Evolutionary conservation across 2,329 filamentous ascomycete species (phyloP), one percentile per base, ranked within the genome.

Genomic region (Clarireedia hainanense): DNA sequence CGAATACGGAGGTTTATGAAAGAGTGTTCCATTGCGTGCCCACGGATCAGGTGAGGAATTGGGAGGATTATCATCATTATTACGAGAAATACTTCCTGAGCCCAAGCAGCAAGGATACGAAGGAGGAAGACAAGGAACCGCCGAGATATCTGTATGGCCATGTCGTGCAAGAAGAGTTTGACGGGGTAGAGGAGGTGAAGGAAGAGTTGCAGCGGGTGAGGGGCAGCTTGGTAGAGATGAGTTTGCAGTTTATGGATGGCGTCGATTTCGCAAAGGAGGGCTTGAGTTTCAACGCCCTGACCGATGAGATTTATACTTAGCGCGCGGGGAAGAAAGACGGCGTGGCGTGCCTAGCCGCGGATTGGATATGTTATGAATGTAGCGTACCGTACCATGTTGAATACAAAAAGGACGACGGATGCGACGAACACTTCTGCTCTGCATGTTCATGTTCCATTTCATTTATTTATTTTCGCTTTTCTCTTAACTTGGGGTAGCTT

Each of bases 201-300:
- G 81, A 85, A 50, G 79, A 83, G 72, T 73, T 91, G 54, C 76
- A 77, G 55, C 77, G 80, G 53, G 76, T 91, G 40, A 79, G 83
- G 58, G 88, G 88, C 2, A 88, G 80, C 7, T 72, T 91, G 47
- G 86, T 96, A 6, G 89, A 96, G 76, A 96, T 96, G 91, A 90
- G 91, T 27, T 75, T 96, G 63, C 76, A 89, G 62, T 96, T 96
- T 75, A 74, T 96, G 69, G 85, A 86, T 65, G 87, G 91, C 36
- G 80, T 82, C 7, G 91, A 96, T 69, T 85, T 96, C 70, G 92
- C 91, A 4, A 85, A 91, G 76, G 82, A 90, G 63, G 90, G 91
- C 0, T 65, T 95, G 65, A 78, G 80, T 23, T 72, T 91, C 61
- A 91, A 91, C 72, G 76, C 78, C 26, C 71, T 90, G 64, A 91